A percentile compares a stretch with the other conserved stretches of the same genome.
Conservation (phyloP, 345 rosid species). For the Arabidopsis suecica region DNA sequence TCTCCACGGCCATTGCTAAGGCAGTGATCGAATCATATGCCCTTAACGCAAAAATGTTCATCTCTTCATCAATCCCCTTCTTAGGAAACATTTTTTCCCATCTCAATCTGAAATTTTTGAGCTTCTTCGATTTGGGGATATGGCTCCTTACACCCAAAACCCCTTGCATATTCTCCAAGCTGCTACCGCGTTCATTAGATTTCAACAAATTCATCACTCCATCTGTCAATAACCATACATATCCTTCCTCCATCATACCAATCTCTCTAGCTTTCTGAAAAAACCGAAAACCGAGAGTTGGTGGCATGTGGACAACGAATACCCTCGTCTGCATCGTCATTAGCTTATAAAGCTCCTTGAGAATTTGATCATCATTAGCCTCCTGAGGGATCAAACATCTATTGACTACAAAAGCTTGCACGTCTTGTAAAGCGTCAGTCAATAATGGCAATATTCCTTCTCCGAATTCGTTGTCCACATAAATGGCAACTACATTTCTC, state of each 20-base stretch:
- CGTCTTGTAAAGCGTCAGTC: constrained; percentile 48
- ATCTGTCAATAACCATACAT: constrained; percentile 57
- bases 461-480: constrained; percentile 53
- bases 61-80: not conserved
- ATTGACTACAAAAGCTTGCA: constrained; percentile 7
- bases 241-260: constrained; percentile 67
- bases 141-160: constrained; percentile 43
- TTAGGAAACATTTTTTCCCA: constrained; percentile 29
- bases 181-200: not conserved
- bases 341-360: constrained; percentile 48
- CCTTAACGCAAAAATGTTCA: constrained; percentile 35
- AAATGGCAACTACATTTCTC: constrained; percentile 53
- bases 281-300: constrained; percentile 44
- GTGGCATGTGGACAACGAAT: constrained; percentile 57
- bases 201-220: constrained; percentile 34
- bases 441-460: constrained; percentile 49
- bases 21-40: constrained; percentile 56
- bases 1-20: constrained; percentile 52
- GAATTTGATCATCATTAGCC: constrained; percentile 53
- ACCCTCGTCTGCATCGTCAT: constrained; percentile 64
- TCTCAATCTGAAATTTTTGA: constrained; percentile 33
- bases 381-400: constrained; percentile 43
- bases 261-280: constrained; percentile 49
- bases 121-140: constrained; percentile 26
- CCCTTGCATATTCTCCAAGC: constrained; percentile 43